Evolutionary conservation across 306 rosid species (phyloP).

Genomic region (Begonia fuchsioides): DNA sequence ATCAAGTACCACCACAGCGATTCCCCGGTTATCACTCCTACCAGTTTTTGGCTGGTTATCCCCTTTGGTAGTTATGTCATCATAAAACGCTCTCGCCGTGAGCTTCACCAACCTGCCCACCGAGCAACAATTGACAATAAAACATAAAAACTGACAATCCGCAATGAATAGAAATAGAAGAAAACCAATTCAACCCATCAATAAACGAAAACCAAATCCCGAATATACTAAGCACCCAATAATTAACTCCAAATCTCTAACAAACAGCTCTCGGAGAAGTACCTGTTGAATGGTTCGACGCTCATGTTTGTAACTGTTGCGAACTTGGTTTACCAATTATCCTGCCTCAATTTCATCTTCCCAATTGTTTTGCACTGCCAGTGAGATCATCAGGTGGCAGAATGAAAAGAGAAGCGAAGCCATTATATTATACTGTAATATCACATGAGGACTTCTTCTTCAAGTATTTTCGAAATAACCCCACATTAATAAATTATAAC

Average conservation of each 20-base stretch:
- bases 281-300: conserved; percentile 68
- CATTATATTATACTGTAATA: too few relatives aligned
- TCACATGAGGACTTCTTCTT: too few relatives aligned
- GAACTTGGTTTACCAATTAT: too few relatives aligned
- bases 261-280: conserved; percentile 5
- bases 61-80: conserved; percentile 69
- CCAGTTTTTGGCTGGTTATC: conserved; percentile 89
- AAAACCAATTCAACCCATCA: neutral
- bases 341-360: too few relatives aligned
- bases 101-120: conserved; percentile 67
- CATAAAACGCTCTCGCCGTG: conserved; percentile 85
- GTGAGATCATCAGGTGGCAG: too few relatives aligned
- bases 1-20: conserved; percentile 99
- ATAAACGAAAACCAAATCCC: neutral
- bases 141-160: neutral
- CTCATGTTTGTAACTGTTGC: conserved; percentile 16
- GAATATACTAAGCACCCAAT: neutral
- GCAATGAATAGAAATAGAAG: neutral
- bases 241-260: neutral
- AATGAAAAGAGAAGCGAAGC: too few relatives aligned
- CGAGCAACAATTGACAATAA: neutral
- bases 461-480: too few relatives aligned
- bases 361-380: too few relatives aligned
- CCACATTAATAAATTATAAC: too few relatives aligned
- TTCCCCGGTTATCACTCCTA: conserved; percentile 82